Percentiles rank a stretch among this genome's conserved stretches.
These are phyloP conservation scores for Starmerella davenportii DNA, from an alignment of 805 yeast species.

Conservation along the genomic window DNA sequence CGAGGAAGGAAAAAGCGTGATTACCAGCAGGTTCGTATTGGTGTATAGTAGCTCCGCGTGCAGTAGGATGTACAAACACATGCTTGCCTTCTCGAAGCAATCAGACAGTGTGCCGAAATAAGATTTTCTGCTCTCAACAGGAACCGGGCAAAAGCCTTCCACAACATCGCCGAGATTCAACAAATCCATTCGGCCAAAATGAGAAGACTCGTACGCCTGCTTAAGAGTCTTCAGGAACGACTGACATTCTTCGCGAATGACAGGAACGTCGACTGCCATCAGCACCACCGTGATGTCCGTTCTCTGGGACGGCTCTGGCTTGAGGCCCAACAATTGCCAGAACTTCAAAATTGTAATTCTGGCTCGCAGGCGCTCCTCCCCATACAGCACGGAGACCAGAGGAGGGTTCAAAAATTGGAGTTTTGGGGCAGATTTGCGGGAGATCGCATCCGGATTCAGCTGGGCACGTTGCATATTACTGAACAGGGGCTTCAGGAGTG, in stretches of 20 bases:
- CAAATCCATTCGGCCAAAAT: slow-evolving; percentile 20
- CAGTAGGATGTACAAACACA: slow-evolving; percentile 11
- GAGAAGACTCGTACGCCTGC: slow-evolving; percentile 22
- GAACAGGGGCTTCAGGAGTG: slow-evolving; percentile 4
- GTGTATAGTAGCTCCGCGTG: background rate
- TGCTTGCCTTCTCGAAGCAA: slow-evolving; percentile 12
- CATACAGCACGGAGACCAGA: slow-evolving; percentile 18
- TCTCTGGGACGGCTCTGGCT: slow-evolving; percentile 19
- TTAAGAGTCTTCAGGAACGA: slow-evolving; percentile 17
- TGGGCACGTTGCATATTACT: slow-evolving; percentile 1
- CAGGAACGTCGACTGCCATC: slow-evolving; percentile 13
- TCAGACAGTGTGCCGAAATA: background rate
- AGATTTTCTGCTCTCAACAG: background rate
- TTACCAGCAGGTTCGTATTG: slow-evolving; percentile 4
- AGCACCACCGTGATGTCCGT: slow-evolving; percentile 18
- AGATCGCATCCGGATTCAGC: background rate
- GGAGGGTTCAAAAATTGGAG: slow-evolving; percentile 20
- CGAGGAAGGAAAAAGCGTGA: slow-evolving; percentile 10
- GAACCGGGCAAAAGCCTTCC: slow-evolving; percentile 7
- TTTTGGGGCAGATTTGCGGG: background rate
- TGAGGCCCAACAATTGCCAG: slow-evolving; percentile 25
- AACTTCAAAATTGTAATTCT: slow-evolving; percentile 25
- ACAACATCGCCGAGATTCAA: slow-evolving; percentile 15
- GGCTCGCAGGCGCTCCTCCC: slow-evolving; percentile 20
- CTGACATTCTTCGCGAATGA: slow-evolving; percentile 5